Evolutionary conservation across 441 rosid genomes (phyloP).

Genomic region (Hypseocharis bilobata): DNA sequence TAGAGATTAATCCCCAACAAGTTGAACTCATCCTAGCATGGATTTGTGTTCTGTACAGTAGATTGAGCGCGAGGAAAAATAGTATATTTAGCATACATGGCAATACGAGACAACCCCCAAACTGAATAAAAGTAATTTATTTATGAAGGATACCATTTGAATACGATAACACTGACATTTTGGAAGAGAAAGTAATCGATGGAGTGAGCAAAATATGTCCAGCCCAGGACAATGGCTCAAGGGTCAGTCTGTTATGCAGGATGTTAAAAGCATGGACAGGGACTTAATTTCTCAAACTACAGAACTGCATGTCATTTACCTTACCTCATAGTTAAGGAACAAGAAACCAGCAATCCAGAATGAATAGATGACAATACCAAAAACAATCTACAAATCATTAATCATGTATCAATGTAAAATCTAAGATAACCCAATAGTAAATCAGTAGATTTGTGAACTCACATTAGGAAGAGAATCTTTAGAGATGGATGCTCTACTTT

Average conservation of each 20-base stretch:
- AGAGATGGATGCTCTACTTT: conserved; percentile 69
- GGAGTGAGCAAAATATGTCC: background rate
- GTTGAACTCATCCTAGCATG: background rate
- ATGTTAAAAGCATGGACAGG: background rate
- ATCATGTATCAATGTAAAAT: background rate
- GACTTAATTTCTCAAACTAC: background rate
- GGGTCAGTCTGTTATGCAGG: background rate
- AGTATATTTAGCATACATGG: background rate
- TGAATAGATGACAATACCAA: no score
- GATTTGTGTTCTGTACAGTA: background rate
- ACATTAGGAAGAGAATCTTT: conserved; percentile 40
- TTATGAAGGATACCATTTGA: background rate
- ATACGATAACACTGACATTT: background rate
- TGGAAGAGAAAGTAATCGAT: background rate
- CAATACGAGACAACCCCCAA: background rate
- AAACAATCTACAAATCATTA: no score
- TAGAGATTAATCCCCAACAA: background rate
- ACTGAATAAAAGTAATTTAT: background rate
- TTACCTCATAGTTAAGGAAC: background rate
- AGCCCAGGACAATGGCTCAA: background rate
- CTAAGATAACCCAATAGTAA: background rate
- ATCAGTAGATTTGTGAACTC: conserved; percentile 21
- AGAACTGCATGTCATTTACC: background rate
- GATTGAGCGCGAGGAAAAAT: background rate
- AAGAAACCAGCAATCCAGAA: no score